Percentiles rank a stretch among this genome's conserved stretches.
Evolutionary conservation across 1,284 basidiomycete species (phyloP).

Genomic region (Apiotrichum montevideense): DNA sequence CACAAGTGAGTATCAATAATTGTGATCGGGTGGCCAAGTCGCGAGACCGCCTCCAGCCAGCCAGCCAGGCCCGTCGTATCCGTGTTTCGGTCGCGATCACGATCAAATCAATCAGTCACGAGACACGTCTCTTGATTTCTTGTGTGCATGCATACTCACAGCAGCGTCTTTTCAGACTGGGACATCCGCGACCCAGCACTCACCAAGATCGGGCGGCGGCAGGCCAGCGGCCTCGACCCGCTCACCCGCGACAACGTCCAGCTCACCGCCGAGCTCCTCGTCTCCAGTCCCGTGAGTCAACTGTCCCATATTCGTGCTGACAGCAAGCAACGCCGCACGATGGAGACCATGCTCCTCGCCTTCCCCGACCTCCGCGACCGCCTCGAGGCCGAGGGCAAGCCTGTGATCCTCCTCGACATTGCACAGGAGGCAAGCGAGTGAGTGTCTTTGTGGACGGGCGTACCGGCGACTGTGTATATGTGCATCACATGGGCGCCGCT

Average conservation of each 20-base stretch:
- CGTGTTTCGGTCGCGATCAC: too few relatives aligned
- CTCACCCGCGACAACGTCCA: conserved; percentile 35
- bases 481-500: too few relatives aligned
- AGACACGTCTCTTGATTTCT: too few relatives aligned
- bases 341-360: conserved; percentile 45
- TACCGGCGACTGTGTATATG: too few relatives aligned
- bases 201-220: conserved; percentile 39
- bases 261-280: conserved; percentile 38
- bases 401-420: conserved; percentile 38
- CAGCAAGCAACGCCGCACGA: conserved; percentile 30
- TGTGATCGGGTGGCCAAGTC: too few relatives aligned
- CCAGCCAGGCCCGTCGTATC: too few relatives aligned
- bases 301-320: too few relatives aligned
- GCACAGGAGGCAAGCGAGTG: conserved; percentile 43
- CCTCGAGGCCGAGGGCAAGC: conserved; percentile 34
- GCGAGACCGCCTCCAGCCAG: too few relatives aligned
- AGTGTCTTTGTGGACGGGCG: conserved; percentile 1
- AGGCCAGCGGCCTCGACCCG: conserved; percentile 32
- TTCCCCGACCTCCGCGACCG: conserved; percentile 32
- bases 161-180: conserved; percentile 42
- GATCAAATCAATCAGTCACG: too few relatives aligned
- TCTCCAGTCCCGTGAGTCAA: conserved; percentile 29
- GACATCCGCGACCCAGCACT: conserved; percentile 42
- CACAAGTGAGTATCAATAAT: conserved; percentile 35
- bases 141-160: conserved; percentile 1